Evolutionary conservation across 306 rosid species (phyloP).

Genomic region (Glycyrrhiza uralensis): DNA sequence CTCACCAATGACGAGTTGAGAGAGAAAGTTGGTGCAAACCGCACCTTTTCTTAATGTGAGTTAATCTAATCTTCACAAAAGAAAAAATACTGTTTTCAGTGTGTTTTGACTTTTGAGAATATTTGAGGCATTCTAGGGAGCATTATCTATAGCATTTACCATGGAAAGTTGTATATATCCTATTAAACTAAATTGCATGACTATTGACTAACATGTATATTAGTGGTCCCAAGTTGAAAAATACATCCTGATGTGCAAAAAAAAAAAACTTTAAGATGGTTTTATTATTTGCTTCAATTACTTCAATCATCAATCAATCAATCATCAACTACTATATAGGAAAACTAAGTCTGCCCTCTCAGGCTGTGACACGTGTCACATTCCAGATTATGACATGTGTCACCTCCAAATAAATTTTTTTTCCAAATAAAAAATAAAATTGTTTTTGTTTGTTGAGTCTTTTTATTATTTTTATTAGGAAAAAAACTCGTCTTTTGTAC

Average conservation of each 20-base stretch:
- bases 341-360: too few species aligned
- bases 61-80: slow-evolving; percentile 24
- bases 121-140: not conserved
- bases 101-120: not conserved
- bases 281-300: not conserved
- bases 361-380: too few species aligned
- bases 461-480: too few species aligned
- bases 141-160: not conserved
- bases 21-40: slow-evolving; percentile 48
- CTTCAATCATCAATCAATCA: too few species aligned
- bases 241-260: not conserved
- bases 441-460: too few species aligned
- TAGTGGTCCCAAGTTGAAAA: not conserved
- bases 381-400: too few species aligned
- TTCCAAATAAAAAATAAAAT: too few species aligned
- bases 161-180: not conserved
- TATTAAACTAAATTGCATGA: slow-evolving; percentile 17
- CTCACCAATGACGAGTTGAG: slow-evolving; percentile 32
- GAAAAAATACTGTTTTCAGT: not conserved
- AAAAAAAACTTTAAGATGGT: not conserved
- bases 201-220: not conserved
- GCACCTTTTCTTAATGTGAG: slow-evolving; percentile 59
- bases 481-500: too few species aligned
- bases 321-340: too few species aligned
- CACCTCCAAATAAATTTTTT: too few species aligned